phyloP scores from a whole-genome alignment of 148 eudicot species.

The Salicornia ramosissima region DNA sequence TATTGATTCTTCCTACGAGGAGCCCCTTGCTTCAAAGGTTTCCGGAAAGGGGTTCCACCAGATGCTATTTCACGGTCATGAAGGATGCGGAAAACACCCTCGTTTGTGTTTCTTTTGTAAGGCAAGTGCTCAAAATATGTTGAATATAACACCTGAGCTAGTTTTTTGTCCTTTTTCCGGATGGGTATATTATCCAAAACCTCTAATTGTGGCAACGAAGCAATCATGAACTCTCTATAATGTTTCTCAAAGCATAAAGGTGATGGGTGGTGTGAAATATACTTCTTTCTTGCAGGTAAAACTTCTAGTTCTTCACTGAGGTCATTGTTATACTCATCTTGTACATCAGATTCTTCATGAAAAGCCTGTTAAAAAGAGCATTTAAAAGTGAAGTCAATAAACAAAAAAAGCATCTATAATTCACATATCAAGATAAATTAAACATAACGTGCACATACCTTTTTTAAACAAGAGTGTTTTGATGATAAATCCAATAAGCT shows the following conservation, averaged over 20 bases:
- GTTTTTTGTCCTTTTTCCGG: conserved; percentile 39
- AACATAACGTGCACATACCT: conserved; percentile 25
- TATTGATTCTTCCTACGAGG: conserved; percentile 34
- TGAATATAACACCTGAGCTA: conserved; percentile 39
- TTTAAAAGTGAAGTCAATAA: conserved; percentile 2
- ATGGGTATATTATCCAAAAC: conserved; percentile 72
- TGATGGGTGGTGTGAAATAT: conserved; percentile 65
- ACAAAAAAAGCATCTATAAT: neutral
- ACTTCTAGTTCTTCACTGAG: conserved; percentile 10
- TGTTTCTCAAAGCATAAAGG: conserved; percentile 81
- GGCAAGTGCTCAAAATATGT: conserved; percentile 62
- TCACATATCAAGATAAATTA: neutral
- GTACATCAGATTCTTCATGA: conserved; percentile 20
- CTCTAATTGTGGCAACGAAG: conserved; percentile 57
- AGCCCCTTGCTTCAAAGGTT: conserved; percentile 21
- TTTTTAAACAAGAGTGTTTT: conserved; percentile 10
- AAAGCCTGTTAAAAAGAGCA: conserved; percentile 29
- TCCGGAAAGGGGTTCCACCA: conserved; percentile 20
- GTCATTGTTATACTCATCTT: conserved; percentile 31
- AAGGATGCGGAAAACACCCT: conserved; percentile 47
- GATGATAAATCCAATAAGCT: conserved; percentile 28
- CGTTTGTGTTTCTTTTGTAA: conserved; percentile 39
- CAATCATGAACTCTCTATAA: conserved; percentile 73
- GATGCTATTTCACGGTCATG: conserved; percentile 54
- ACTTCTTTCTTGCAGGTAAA: conserved; percentile 27